Conservation (phyloP, 805 yeast genomes). For the Brettanomyces nanus region DNA sequence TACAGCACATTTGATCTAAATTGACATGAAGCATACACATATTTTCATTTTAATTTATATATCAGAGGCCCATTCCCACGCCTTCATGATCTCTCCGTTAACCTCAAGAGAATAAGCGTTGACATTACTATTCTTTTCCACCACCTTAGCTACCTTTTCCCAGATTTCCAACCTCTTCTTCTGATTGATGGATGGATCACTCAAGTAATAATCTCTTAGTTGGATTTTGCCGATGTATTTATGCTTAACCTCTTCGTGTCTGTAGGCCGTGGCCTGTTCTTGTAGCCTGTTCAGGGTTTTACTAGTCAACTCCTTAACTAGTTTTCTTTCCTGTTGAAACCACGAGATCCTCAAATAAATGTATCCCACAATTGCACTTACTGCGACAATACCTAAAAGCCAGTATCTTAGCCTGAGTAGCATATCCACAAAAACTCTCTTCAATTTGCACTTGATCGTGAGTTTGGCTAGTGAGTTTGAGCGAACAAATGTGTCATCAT, state of each 20-base stretch:
- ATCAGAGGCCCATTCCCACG: constrained; percentile 77
- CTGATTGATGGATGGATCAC: constrained; percentile 26
- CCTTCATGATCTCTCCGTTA: constrained; percentile 80
- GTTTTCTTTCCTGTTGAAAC: constrained; percentile 30
- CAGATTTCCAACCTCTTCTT: constrained; percentile 44
- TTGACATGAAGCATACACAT: no score
- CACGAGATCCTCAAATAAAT: constrained; percentile 29
- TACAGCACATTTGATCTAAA: no score
- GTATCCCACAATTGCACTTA: constrained; percentile 5
- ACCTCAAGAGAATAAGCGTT: constrained; percentile 56
- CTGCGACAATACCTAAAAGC: constrained; percentile 9
- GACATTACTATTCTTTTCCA: constrained; percentile 64
- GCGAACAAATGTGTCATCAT: constrained; percentile 11
- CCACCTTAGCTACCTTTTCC: constrained; percentile 43
- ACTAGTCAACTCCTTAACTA: constrained; percentile 37
- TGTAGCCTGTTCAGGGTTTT: constrained; percentile 45
- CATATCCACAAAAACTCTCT: constrained; percentile 15
- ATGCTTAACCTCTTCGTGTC: constrained; percentile 28
- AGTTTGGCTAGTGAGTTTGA: constrained; percentile 23
- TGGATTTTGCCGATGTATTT: constrained; percentile 62
- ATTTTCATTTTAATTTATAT: no score
- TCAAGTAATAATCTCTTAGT: constrained; percentile 55
- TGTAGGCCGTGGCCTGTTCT: constrained; percentile 32
- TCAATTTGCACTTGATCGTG: constrained; percentile 21
- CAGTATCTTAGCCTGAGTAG: constrained; percentile 17